Evolutionary conservation across 441 rosid species (phyloP), one percentile per base, ranked within the genome.

Genomic region (Erysimum cheiri): DNA sequence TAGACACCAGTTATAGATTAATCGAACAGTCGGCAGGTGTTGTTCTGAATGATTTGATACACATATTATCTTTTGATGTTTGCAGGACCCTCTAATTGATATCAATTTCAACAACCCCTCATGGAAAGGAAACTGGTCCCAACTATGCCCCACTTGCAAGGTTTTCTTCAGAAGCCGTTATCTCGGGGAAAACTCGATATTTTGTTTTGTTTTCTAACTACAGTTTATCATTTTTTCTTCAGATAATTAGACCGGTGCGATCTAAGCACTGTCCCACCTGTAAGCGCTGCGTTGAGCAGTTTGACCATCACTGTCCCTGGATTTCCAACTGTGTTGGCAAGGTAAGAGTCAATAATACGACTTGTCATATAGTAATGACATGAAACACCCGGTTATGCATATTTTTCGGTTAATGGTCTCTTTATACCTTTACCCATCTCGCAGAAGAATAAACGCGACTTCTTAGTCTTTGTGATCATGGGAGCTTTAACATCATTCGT

Each of bases 261-360:
- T 85, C 96, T 58, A 94, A 94, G 83, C 99, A 92, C 78, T 94
- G 99, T 68, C 83, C 99, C 44, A 39, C 82, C 17, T 94, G 99
- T 78, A 84, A 92, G 50, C 96, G 74, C 77, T 94, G 99, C 39
- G 80, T 94, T 44, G 98, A 92, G 74, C 98, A 94, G 76, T 94
- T 94, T 71, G 97, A 94, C 74, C 98, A 94, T 82, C 98, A 94
- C 79, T 94, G 99, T 80, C 99, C 98, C 4, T 94, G 99, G 99
- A 92, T 94, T 78, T 90, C 98, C 61, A 94, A 94, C 70, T 94
- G 99, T 74, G 99, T 94, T 39, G 99, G 99, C 67, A 94, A 92
- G 94, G 99, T 90, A 69, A 83, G 49, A 48, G 6, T 36, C 59
- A 37, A 41, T 54, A 22, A n/a, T n/a, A n/a, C 14, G 19, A 17